A percentile compares a stretch with the other conserved stretches of the same genome.
Evolutionary conservation across 192 early-diverging fungal species (phyloP).

Genomic region (Rhizophagus sp.): DNA sequence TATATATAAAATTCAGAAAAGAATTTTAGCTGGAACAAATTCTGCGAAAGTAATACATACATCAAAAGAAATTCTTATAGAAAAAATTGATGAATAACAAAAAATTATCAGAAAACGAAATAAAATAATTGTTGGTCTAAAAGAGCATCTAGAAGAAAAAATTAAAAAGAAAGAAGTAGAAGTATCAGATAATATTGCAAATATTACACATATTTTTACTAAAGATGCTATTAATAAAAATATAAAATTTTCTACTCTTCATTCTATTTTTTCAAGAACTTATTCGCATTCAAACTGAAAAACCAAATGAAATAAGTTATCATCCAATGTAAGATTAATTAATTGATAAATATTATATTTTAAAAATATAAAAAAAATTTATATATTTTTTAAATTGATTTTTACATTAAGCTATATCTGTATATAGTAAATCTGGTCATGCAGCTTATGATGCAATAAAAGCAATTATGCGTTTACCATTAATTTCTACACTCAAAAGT

Average conservation of each 20-base stretch:
- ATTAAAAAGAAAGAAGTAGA: neutral
- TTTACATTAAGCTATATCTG: neutral
- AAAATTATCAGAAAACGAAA: neutral
- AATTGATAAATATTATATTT: neutral
- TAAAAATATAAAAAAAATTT: neutral
- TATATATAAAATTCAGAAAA: too few relatives aligned
- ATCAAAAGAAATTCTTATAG: constrained; percentile 8
- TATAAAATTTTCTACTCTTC: neutral
- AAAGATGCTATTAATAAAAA: neutral
- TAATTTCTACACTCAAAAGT: neutral
- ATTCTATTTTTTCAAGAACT: constrained; percentile 11
- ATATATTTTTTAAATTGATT: neutral
- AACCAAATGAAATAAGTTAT: constrained; percentile 3
- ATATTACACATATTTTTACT: neutral
- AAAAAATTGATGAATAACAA: neutral
- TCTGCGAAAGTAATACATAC: neutral
- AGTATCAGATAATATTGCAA: neutral
- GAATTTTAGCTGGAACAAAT: neutral
- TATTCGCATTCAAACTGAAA: neutral
- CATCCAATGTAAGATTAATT: constrained; percentile 17
- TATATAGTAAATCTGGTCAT: neutral
- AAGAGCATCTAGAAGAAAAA: neutral
- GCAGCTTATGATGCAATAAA: neutral
- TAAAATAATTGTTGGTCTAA: neutral
- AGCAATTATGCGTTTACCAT: constrained; percentile 13